Evolutionary conservation across 805 yeast species (phyloP), one percentile per base, ranked within the genome.

Genomic region (Wickerhamiella alocasiicola): DNA sequence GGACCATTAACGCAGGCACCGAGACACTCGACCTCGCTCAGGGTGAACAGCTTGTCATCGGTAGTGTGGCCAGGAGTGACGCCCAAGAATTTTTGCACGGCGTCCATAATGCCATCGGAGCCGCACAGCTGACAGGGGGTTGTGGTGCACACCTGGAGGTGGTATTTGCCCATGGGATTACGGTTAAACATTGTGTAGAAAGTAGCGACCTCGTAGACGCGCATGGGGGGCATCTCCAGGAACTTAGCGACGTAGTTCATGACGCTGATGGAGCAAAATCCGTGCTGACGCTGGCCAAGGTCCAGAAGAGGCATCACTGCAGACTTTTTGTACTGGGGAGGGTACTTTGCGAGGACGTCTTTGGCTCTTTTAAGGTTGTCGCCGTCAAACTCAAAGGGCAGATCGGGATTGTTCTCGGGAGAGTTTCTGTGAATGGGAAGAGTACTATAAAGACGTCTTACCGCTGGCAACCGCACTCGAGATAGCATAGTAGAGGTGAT

Each of bases 1-100:
- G 94, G 94, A 6, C 81, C 94, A 60, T 82, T 82, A 38, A 82
- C 85, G 68, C 94, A 82, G 3, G 94, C 94, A 44, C 94, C 94
- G 38, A 81, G 72, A 63, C 94, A 82, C 64, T 82, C 94, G 47
- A 82, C 94, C 61, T 82, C 94, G 54, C 81, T 82, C 47, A 82
- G 64, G 13, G 93, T 80, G 67, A 82, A 82, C 49, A 77, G 61
- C 27, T 75, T 75, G 63, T 83, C 93, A 11, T 63, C 55, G 24
- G 88, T 78, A 39, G 87, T 81, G 59, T 81, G 76, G 46, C 91
- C 91, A 6, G 85, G 82, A 57, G 74, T 68, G 56, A 80, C 65
- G 44, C 71, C 66, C 48, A 82, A 68, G 52, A 72, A 72, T 30
- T 64, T 61, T 54, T 71, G 68, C 43, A 81, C 70, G 26, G 88